A percentile compares a stretch with the other conserved stretches of the same genome.
These are phyloP conservation scores for Diplodia scrobiculata DNA, from an alignment of 2,329 filamentous ascomycete genomes.

Conservation along the genomic window DNA sequence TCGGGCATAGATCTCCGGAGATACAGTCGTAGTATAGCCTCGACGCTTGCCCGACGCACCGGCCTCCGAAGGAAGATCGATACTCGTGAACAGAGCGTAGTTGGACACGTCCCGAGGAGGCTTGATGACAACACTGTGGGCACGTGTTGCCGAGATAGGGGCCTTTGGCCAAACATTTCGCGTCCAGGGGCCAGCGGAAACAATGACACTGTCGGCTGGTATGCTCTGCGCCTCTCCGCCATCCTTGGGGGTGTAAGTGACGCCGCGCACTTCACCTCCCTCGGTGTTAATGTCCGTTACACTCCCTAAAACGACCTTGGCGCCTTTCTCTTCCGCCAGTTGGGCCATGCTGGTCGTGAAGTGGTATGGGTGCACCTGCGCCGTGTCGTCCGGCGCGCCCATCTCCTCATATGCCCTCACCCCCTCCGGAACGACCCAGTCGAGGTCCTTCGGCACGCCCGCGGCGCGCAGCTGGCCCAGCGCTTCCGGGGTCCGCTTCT, in stretches of 20 bases:
- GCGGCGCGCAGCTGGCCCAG: conserved; percentile 57
- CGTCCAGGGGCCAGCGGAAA: conserved; percentile 67
- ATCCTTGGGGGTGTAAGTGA: conserved; percentile 63
- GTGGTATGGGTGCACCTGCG: conserved; percentile 88
- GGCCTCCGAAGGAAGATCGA: conserved; percentile 66
- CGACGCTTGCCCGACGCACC: conserved; percentile 29
- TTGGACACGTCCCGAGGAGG: conserved; percentile 64
- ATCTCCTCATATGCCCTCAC: conserved; percentile 77
- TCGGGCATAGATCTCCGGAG: conserved; percentile 91
- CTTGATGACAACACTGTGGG: conserved; percentile 64
- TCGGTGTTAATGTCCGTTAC: conserved; percentile 66
- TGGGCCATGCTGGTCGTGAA: conserved; percentile 84
- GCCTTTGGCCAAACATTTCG: conserved; percentile 54
- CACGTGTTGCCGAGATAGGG: conserved; percentile 62
- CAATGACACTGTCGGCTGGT: conserved; percentile 59
- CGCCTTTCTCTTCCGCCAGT: conserved; percentile 65
- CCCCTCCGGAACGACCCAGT: conserved; percentile 75
- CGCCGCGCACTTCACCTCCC: conserved; percentile 56
- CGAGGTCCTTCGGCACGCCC: conserved; percentile 72
- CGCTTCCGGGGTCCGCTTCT: conserved; percentile 58
- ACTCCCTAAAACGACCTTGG: conserved; percentile 64
- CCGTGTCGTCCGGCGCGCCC: conserved; percentile 77
- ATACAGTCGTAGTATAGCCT: conserved; percentile 58
- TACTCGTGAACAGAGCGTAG: conserved; percentile 83
- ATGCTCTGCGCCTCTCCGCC: conserved; percentile 53